phyloP scores from a whole-genome alignment of 176 grass and related monocot genomes.

The Pontederia crassipes region DNA sequence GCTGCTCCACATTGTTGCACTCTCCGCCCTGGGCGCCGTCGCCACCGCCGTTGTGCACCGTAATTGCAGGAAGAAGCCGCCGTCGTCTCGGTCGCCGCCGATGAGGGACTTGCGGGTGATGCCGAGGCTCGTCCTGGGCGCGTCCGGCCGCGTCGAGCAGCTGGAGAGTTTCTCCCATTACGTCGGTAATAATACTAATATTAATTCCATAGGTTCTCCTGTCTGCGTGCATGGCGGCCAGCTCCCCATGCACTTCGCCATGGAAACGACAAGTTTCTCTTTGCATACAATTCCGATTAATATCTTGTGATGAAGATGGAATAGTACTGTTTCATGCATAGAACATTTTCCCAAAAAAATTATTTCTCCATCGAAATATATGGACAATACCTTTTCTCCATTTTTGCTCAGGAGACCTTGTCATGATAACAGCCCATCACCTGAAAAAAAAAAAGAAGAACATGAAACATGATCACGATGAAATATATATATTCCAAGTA shows the following conservation, averaged over 20 bases:
- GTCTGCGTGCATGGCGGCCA: background rate
- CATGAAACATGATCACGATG: too few species aligned
- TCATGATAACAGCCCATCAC: too few species aligned
- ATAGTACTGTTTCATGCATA: too few species aligned
- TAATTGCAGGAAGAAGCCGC: background rate
- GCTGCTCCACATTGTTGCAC: constrained; percentile 22
- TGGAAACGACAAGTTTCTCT: background rate
- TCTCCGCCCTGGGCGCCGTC: constrained; percentile 19
- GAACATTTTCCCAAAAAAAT: too few species aligned
- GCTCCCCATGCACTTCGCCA: background rate
- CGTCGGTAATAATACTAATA: constrained; percentile 20
- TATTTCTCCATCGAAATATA: too few species aligned
- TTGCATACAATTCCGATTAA: too few species aligned
- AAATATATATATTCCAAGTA: too few species aligned
- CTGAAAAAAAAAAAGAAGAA: too few species aligned
- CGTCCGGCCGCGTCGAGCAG: constrained; percentile 32
- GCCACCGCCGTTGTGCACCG: constrained; percentile 13
- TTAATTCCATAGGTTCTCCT: background rate
- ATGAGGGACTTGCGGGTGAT: constrained; percentile 15
- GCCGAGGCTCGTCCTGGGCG: constrained; percentile 22
- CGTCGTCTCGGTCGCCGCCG: background rate
- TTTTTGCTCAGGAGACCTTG: too few species aligned
- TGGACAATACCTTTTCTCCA: too few species aligned
- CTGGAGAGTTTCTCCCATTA: constrained; percentile 64
- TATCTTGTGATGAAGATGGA: too few species aligned